Base-by-base conservation (phyloP, 768 basidiomycete species). In the Mycena polygramma region DNA sequence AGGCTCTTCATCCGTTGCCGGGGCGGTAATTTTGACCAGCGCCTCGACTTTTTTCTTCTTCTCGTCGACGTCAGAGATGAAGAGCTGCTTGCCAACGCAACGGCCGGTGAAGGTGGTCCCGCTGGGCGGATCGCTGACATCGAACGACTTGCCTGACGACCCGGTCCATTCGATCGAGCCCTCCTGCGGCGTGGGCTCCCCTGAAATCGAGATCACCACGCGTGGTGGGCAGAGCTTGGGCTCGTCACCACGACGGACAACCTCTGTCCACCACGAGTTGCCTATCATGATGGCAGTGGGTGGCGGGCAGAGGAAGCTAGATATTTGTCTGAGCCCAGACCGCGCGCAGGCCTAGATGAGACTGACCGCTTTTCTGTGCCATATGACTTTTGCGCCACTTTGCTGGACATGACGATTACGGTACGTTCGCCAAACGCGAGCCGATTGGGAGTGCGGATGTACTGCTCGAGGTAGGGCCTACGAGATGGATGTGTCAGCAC, bases 41-140 rank as follows among this genome's bases (percentile, higher is more conserved):
- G 97, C 96, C 80, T 96, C 94, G 49, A 98, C 95, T 77, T 95
- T 94, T 82, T 96, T 95, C 87, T 95, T 94, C 83, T 96, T 95
- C 81, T 97, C 94, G 79, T 96, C 94, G 46, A 94, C 93, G 75
- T 98, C 96, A 54, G 94, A 94, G 75, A 98, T 97, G 87, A 94
- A 97, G 51, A 98, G 89, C 75, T 96, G 93, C 79, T 97, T 97
- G 74, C 96, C 96, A 62, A 97, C 94, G 73, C 94, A 96, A 61
- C 94, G 92, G 14, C 97, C 97, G 53, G 96, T 91, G 81, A 94
- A 96, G 0, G 97, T 96, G 0, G 94, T 93, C 13, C 93, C 92
- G 45, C 90, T 87, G 0, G 92, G 93, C 46, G 93, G 89, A 77
- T 93, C 91, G 73, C 87, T 89, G 66, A 91, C 88, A 80, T 96